phyloP scores from a whole-genome alignment of 495 filamentous ascomycete genomes.

The Annulohypoxylon bovei region DNA sequence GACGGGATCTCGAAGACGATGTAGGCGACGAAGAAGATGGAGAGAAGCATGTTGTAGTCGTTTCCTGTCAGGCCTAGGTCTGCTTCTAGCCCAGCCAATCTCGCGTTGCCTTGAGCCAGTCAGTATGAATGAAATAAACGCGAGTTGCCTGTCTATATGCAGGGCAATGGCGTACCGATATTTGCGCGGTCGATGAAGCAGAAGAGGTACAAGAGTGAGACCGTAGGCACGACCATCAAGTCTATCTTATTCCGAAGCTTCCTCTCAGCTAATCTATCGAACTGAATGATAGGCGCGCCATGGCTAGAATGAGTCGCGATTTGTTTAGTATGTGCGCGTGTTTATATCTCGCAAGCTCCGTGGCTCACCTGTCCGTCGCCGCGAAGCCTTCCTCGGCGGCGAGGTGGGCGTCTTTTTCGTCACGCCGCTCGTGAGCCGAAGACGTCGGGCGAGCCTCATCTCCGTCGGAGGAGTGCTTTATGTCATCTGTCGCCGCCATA shows the following conservation, averaged over 20 bases:
- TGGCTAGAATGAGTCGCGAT: constrained; percentile 48
- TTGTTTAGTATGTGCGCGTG: not conserved
- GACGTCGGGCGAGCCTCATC: not conserved
- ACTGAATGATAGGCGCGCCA: constrained; percentile 64
- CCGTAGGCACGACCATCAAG: constrained; percentile 61
- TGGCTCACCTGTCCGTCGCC: constrained; percentile 68
- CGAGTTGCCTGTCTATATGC: not conserved
- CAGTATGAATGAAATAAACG: constrained; percentile 25
- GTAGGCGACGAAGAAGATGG: constrained; percentile 75
- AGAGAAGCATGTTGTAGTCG: constrained; percentile 75
- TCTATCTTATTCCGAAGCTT: constrained; percentile 65
- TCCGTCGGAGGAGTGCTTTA: not conserved
- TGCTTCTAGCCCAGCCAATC: constrained; percentile 67
- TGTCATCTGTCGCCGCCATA: constrained; percentile 12
- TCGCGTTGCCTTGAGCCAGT: constrained; percentile 54
- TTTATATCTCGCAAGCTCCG: not conserved
- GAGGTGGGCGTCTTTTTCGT: constrained; percentile 48
- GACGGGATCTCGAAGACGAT: constrained; percentile 72
- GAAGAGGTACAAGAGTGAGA: constrained; percentile 66
- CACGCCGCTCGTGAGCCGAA: constrained; percentile 8
- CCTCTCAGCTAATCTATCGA: constrained; percentile 69
- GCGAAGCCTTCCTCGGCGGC: constrained; percentile 67
- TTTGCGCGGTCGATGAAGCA: constrained; percentile 74
- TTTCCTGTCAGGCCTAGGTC: constrained; percentile 70
- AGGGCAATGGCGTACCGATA: constrained; percentile 57